Percentiles rank a stretch among this genome's conserved stretches.
phyloP scores from a whole-genome alignment of 768 basidiomycete species.

The Xanthoconium purpureum region DNA sequence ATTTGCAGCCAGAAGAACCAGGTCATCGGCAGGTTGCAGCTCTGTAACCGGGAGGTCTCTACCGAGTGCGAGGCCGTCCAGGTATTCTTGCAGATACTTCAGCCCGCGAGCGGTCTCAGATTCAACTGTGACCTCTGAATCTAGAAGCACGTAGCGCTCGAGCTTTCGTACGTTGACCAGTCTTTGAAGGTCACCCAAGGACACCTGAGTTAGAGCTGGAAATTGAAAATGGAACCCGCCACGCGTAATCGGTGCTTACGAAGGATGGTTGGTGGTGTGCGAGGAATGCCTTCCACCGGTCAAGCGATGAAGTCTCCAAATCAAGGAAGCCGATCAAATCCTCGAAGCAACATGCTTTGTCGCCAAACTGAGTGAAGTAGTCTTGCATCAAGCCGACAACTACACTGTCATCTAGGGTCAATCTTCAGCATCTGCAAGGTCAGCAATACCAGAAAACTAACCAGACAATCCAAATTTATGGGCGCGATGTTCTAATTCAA shows the following conservation, averaged over 20 bases:
- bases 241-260: conserved; percentile 36
- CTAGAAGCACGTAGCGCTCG: conserved; percentile 54
- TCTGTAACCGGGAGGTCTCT: conserved; percentile 66
- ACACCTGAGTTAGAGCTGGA: conserved; percentile 37
- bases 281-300: conserved; percentile 55
- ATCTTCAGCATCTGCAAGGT: conserved; percentile 2
- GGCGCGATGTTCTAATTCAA: conserved; percentile 72
- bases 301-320: conserved; percentile 45
- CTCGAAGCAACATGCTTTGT: conserved; percentile 85
- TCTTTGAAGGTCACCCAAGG: conserved; percentile 54
- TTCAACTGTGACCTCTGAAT: conserved; percentile 51
- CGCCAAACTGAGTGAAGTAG: conserved; percentile 72
- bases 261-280: conserved; percentile 44
- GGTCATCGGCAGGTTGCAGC: conserved; percentile 84
- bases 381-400: conserved; percentile 51
- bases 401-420: conserved; percentile 41
- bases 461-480: conserved; percentile 44
- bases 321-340: conserved; percentile 70
- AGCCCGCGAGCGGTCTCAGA: conserved; percentile 51
- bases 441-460: conserved; percentile 19
- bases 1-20: conserved; percentile 72
- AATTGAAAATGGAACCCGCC: conserved; percentile 17
- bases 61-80: conserved; percentile 66
- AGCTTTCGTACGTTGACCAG: conserved; percentile 76
- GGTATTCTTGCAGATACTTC: conserved; percentile 58